phyloP scores from a whole-genome alignment of 305 asterid species.

The Fraxinus nigra region DNA sequence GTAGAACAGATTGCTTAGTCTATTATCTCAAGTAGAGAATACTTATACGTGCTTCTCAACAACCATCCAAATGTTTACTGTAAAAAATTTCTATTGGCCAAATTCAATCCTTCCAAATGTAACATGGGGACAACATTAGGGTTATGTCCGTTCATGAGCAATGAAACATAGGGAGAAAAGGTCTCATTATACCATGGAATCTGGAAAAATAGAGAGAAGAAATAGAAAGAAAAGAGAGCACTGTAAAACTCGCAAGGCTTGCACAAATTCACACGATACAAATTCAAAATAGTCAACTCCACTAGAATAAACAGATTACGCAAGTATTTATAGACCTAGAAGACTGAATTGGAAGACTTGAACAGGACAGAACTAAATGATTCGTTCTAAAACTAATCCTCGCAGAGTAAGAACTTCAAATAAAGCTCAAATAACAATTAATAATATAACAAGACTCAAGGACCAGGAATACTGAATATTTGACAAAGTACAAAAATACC shows the following conservation, averaged over 20 bases:
- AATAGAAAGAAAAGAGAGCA: neutral
- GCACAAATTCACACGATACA: neutral
- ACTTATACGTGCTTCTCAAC: neutral
- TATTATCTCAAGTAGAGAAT: neutral
- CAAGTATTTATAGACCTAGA: neutral
- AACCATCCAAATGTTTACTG: neutral
- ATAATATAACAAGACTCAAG: neutral
- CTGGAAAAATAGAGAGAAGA: neutral
- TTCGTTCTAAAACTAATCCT: neutral
- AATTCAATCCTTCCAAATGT: neutral
- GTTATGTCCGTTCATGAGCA: neutral
- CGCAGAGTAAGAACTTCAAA: neutral
- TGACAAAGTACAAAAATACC: neutral
- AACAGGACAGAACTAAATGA: neutral
- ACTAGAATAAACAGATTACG: neutral
- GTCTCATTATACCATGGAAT: neutral
- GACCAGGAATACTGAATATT: neutral
- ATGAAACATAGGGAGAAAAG: neutral
- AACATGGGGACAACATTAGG: neutral
- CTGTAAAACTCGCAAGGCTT: neutral
- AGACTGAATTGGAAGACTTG: neutral
- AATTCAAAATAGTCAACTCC: neutral
- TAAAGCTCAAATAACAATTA: neutral
- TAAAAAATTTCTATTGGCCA: neutral
- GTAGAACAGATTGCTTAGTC: neutral